Base-by-base conservation (phyloP, 2,329 filamentous ascomycete species). In the Fusarium algeriense region DNA sequence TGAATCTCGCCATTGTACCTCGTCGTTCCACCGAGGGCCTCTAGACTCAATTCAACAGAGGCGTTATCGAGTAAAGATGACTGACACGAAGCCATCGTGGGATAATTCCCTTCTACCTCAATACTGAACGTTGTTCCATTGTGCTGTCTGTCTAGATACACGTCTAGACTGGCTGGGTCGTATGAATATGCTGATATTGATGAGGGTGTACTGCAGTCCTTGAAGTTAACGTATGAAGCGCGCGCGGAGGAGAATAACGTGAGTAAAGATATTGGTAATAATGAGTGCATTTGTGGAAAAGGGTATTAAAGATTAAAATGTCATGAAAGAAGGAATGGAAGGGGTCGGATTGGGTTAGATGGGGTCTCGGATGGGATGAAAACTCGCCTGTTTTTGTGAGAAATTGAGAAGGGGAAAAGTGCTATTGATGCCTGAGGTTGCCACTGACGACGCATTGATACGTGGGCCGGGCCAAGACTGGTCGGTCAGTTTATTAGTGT, bases 211-310 rank as follows among this genome's bases (percentile, higher is more conserved):
- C 46, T 43, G 44, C 73, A 75, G 34, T 74, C 53, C n/a, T 58
- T 58, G 43, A 50, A 44, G 8, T 75, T 68, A 9, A 75, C 44
- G 28, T 75, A 43, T 3, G 73, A 69, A 6, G 73, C 67, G 9
- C 15, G 40, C 23, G 54, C 49, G 9, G 53, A 40, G 13, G 50
- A 38, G 9, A 69, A 52, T 19, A 59, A 26, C 26, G 65, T 58
- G 35, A 34, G 49, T 26, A 41, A 41, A 38, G n/a, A 63, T 9
- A 6, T 6, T 26, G 3, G 41, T 12, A 10, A 13, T 34, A 71
- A 69, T 14, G 49, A 64, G 43, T 13, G 54, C 60, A 63, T 67
- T 38, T 44, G 62, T 26, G 41, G 5, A 23, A 23, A 23, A 23
- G 23, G 23, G 23, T 13, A n/a, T 54, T 41, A 41, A 41, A 56